Evolutionary conservation across 768 basidiomycete species (phyloP), one percentile per base, ranked within the genome.

Genomic region (Xerocomellus amylosporus): DNA sequence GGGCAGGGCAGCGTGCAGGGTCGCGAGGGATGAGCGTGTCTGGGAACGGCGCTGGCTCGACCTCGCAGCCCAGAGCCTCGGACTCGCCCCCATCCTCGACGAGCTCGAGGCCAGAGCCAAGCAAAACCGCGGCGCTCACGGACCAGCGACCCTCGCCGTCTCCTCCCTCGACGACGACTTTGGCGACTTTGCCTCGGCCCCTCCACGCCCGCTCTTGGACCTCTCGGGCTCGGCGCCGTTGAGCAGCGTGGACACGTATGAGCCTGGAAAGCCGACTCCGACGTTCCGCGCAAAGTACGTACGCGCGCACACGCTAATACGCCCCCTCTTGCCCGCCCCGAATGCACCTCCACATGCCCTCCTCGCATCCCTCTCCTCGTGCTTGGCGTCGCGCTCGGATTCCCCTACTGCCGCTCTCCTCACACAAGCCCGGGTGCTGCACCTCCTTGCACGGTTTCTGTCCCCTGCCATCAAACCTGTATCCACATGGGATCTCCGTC

Each of bases 1-100:
- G 38, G 89, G 79, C 50, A 80, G 84, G 51, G 82, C 88, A 28
- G 77, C 89, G 15, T 77, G 83, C 14, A 73, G 75, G 3, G 73
- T 95, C 24, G 79, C 80, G 3, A 71, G 76, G n/a, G 84, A 90
- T 54, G 93, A 97, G 49, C 71, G 73, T 5, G 72, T 91, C 8
- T 99, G 96, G 96, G 80, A 88, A 64, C 64, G 66, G 1, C 80
- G 89, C 43, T 93, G 90, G 83, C 72, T 71, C 15, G 79, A 81
- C 20, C 77, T 97, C 36, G 76, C 73, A 8, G 66, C 82, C 3
- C 82, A 79, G 17, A 68, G 71, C 33, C 64, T 77, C 43, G 71
- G 69, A 3, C 72, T 88, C 14, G 67, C 58, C 14, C 59, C 66
- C 43, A 75, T 86, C 38, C 75, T 90, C 36, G 85, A 87, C 53